Evolutionary conservation across 2,329 filamentous ascomycete genomes (phyloP), one percentile per base, ranked within the genome.

Genomic region (Purpureocillium lavendulum): DNA sequence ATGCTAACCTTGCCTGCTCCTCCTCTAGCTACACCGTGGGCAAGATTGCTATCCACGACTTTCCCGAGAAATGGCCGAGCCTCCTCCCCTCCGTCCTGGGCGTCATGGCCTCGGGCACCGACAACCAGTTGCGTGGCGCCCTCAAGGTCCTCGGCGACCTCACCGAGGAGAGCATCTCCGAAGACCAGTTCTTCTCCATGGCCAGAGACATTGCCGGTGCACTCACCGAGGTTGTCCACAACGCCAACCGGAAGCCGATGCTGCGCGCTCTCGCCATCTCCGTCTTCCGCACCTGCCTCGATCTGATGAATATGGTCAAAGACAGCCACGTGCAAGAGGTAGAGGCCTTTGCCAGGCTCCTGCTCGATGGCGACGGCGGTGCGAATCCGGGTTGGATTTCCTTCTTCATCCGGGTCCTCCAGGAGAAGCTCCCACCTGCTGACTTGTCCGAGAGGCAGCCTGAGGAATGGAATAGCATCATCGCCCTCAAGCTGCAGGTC

Each of bases 231-330:
- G 83, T 95, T 30, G 87, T 89, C 12, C 72, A 85, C 41, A 85
- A 85, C 57, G 77, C 84, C 43, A 73, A 72, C 45, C 79, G 86
- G 51, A 88, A 86, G 56, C 73, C 84, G 9, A 78, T 79, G 43
- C 70, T 95, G 42, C 78, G 92, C 45, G 87, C 88, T 24, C 70
- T 97, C 49, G 86, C 92, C 30, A 83, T 97, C 32, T 87, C 84
- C 31, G 86, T 96, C 42, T 95, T 97, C 70, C 78, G 87, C 41
- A 80, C 80, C 36, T 95, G 87, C 63, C 94, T 98, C 59, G 88
- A 97, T 58, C 86, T 92, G 41, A 77, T 98, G 66, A 88, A 97
- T 64, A 94, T 96, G 77, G 85, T 97, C 49, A 84, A 95, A 70
- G 89, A 95, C 49, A 87, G 94, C 50, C 86, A 97, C 63, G 85